Evolutionary conservation across 2,329 filamentous ascomycete species (phyloP).

Genomic region (Botrytis elliptica): DNA sequence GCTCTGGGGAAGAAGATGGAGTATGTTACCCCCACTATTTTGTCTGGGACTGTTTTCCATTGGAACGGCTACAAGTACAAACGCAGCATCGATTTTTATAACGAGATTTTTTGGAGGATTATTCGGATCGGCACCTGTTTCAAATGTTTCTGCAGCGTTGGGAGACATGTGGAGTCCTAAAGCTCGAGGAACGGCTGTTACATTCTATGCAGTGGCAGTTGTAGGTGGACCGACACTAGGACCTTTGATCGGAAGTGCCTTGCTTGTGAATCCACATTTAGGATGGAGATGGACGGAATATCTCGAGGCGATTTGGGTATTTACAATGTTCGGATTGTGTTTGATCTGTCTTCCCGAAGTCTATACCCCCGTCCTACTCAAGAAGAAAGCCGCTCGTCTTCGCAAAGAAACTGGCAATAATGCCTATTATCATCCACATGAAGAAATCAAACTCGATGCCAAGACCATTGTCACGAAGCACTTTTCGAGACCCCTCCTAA

Average conservation of each 20-base stretch:
- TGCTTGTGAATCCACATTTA: constrained; percentile 40
- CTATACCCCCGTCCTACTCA: constrained; percentile 48
- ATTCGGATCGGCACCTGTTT: constrained; percentile 61
- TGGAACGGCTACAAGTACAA: constrained; percentile 56
- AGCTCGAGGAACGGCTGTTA: constrained; percentile 56
- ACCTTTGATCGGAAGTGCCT: constrained; percentile 38
- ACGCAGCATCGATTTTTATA: constrained; percentile 58
- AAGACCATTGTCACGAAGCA: constrained; percentile 37
- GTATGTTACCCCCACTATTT: constrained; percentile 58
- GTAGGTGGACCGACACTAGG: constrained; percentile 35
- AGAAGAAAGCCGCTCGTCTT: constrained; percentile 34
- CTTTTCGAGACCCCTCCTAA: constrained; percentile 40
- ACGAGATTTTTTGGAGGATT: constrained; percentile 65
- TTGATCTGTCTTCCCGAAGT: constrained; percentile 46
- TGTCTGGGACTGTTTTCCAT: constrained; percentile 62
- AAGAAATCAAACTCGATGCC: constrained; percentile 31
- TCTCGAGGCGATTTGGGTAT: constrained; percentile 45
- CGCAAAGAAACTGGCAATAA: constrained; percentile 40
- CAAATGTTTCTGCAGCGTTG: constrained; percentile 61
- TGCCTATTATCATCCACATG: constrained; percentile 33
- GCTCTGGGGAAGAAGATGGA: constrained; percentile 57
- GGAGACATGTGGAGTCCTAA: constrained; percentile 58
- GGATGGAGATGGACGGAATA: constrained; percentile 42
- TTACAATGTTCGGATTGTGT: constrained; percentile 43
- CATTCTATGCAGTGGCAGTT: constrained; percentile 57